Evolutionary conservation across 768 basidiomycete species (phyloP).

Genomic region (Amyloporia xantha): DNA sequence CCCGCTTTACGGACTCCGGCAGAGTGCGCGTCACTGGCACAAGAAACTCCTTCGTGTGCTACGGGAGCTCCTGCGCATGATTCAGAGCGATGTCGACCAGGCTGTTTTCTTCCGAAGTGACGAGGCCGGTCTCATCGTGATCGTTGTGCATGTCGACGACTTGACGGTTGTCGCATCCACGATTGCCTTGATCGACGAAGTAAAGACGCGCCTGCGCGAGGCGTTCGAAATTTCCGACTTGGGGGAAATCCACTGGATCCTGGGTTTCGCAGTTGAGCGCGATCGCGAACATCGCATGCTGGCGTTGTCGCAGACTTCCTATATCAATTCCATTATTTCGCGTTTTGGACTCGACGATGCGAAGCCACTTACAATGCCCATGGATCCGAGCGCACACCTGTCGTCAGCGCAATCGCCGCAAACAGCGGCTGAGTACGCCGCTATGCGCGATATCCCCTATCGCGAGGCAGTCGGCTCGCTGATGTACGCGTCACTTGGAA

Average conservation of each 20-base stretch:
- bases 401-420: slow-evolving; percentile 1
- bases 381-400: slow-evolving; percentile 4
- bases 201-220: neutral
- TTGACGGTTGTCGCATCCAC: slow-evolving; percentile 3
- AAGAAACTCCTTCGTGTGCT: slow-evolving; percentile 2
- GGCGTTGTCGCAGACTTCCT: slow-evolving; percentile 8
- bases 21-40: slow-evolving; percentile 10
- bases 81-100: slow-evolving; percentile 8
- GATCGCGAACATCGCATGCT: slow-evolving; percentile 17
- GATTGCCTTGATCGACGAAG: slow-evolving; percentile 3
- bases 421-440: too few species aligned
- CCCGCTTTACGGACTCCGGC: slow-evolving; percentile 10
- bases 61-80: neutral
- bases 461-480: slow-evolving; percentile 21
- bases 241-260: slow-evolving; percentile 10
- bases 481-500: slow-evolving; percentile 24
- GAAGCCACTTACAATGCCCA: slow-evolving; percentile 2
- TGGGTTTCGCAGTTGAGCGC: slow-evolving; percentile 19
- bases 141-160: slow-evolving; percentile 3
- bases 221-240: slow-evolving; percentile 7
- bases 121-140: neutral
- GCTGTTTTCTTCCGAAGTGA: slow-evolving; percentile 10
- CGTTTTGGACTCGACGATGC: slow-evolving; percentile 7
- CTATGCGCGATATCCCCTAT: slow-evolving; percentile 12
- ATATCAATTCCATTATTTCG: slow-evolving; percentile 10